Evolutionary conservation across 768 basidiomycete species (phyloP).

Genomic region (Xerocomellus intermedius): DNA sequence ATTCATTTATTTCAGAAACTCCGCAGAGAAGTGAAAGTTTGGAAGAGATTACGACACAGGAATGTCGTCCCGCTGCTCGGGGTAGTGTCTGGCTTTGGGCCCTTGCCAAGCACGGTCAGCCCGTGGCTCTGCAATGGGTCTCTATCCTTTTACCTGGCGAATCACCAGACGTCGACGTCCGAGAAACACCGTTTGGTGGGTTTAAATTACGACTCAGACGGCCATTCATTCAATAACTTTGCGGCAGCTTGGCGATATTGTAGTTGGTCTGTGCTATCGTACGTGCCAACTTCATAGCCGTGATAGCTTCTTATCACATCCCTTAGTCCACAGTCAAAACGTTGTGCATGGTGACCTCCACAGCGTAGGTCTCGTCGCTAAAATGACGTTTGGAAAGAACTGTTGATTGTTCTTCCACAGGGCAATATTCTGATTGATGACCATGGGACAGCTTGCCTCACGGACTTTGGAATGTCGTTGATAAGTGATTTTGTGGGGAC

Average conservation of each 20-base stretch:
- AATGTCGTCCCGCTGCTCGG: slow-evolving; percentile 35
- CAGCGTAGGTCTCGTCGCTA: slow-evolving; percentile 23
- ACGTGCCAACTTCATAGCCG: background rate
- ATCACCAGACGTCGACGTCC: background rate
- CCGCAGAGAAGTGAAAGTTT: slow-evolving; percentile 29
- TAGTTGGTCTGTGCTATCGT: slow-evolving; percentile 25
- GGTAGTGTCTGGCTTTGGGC: slow-evolving; percentile 30
- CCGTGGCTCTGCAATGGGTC: slow-evolving; percentile 33
- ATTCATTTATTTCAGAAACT: slow-evolving; percentile 17
- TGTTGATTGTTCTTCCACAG: slow-evolving; percentile 6
- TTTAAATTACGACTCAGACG: background rate
- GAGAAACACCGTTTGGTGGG: slow-evolving; percentile 14
- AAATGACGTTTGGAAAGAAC: background rate
- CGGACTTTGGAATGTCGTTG: slow-evolving; percentile 46
- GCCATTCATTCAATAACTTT: background rate
- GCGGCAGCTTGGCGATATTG: slow-evolving; percentile 21
- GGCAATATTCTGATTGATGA: slow-evolving; percentile 45
- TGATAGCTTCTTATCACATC: background rate
- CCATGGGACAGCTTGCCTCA: slow-evolving; percentile 40
- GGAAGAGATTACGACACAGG: slow-evolving; percentile 12
- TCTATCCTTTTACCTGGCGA: slow-evolving; percentile 21
- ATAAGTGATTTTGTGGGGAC: slow-evolving; percentile 27
- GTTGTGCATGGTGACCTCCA: slow-evolving; percentile 39
- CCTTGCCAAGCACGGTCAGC: slow-evolving; percentile 31
- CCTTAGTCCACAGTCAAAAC: slow-evolving; percentile 20